Evolutionary conservation across 2,329 filamentous ascomycete species (phyloP), one percentile per base, ranked within the genome.

Genomic region (Xylariaceae sp.): DNA sequence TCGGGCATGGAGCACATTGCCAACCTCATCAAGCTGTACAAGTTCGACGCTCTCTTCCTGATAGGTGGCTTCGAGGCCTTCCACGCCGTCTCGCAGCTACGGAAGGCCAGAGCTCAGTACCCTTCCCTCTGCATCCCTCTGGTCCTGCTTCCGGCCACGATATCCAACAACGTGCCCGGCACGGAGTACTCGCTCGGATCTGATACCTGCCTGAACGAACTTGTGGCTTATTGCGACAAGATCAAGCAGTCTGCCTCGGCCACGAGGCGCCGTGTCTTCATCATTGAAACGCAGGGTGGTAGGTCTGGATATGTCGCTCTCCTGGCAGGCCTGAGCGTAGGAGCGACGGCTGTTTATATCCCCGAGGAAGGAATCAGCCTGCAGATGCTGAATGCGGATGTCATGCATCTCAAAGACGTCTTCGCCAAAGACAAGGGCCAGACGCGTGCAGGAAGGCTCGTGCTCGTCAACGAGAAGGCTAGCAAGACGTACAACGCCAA

Each of bases 101-200:
- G 89, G 51, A 79, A 86, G 67, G 88, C 84, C 11, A 76, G 88
- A 40, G 74, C 79, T 24, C 67, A 86, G 45, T 95, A 85, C 64
- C 81, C 86, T 9, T 83, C 85, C 1, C 85, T 98, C 59, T 88
- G 87, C 63, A 96, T 98, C 48, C 92, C 92, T 14, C 87, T 97
- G 73, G 77, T 84, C 37, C 75, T 96, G 29, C 73, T 98, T 17
- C 92, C 92, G 0, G 92, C 92, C n/a, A 98, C 92, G 8, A 90
- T 98, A 53, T 95, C 88, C 50, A 98, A 98, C 73, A 98, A 98
- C 61, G 92, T 98, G 4, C 92, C 92, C 0, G 92, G 92, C 27
- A 95, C 90, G 0, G 92, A 98, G 65, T 97, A 96, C 69, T 96
- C 88, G 1, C 78, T 98, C 31, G 92, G 92, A 30, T 95, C 88